Conservation (phyloP, 176 grass and related monocot genomes). For the Aegilops speltoides region DNA sequence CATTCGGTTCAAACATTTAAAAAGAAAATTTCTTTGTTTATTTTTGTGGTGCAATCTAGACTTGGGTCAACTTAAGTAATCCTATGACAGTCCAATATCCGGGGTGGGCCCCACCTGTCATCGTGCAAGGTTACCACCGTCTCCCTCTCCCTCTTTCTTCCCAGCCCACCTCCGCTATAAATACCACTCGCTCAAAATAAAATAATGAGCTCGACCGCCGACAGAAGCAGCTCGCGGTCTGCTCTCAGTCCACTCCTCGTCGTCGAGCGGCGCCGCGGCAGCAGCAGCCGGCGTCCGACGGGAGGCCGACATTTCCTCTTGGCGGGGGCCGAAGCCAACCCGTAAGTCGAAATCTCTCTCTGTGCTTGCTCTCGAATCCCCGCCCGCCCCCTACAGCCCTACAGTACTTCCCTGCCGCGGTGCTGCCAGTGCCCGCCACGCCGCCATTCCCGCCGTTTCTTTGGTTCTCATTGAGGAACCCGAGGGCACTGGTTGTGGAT, state of each 20-base stretch:
- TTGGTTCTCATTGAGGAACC: not conserved
- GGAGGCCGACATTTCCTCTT: slow-evolving; percentile 2
- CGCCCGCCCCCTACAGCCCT: not conserved
- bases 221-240: not conserved
- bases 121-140: too few relatives aligned
- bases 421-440: not conserved
- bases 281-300: not conserved
- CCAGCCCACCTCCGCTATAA: not conserved
- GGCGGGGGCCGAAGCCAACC: not conserved
- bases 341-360: slow-evolving; percentile 12
- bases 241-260: not conserved
- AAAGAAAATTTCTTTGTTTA: too few relatives aligned
- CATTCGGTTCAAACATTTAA: too few relatives aligned
- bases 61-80: too few relatives aligned
- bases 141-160: not conserved
- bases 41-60: too few relatives aligned
- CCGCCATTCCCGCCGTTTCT: not conserved
- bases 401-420: not conserved
- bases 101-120: too few relatives aligned
- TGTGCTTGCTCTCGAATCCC: not conserved
- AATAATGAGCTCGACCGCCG: not conserved
- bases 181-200: not conserved
- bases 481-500: not conserved
- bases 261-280: not conserved
- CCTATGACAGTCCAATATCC: too few relatives aligned